Base-by-base conservation (phyloP, 2,329 filamentous ascomycete species). In the Fusarium chaquense region DNA sequence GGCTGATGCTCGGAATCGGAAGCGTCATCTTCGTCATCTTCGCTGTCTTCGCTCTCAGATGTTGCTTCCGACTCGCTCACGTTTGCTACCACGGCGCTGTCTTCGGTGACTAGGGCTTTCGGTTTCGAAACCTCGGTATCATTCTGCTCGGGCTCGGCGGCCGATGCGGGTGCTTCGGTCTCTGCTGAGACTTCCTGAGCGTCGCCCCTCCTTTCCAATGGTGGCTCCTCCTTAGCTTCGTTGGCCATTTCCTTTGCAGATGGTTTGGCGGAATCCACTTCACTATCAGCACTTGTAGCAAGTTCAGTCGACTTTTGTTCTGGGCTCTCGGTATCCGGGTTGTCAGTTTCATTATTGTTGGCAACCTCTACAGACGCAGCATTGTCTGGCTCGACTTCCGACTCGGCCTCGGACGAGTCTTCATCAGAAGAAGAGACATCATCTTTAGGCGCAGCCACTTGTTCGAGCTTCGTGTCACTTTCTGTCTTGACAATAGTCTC, bases 121-220 rank as follows among this genome's bases (percentile, higher is more conserved):
- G 55, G 32, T 26, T 59, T 56, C n/a, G 41, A 24, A 6, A 38
- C 24, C 26, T 62, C 54, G 6, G 28, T 33, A 49, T 46, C 41
- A 28, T 50, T 58, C 12, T 63, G 36, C 13, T 71, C 60, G 3
- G 36, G 33, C 10, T 62, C 47, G 24, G 58, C 51, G 38, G 32
- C 41, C 11, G 35, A n/a, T 16, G 28, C 32, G 10, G 41, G 43
- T 38, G 55, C 22, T 38, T 59, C 28, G 10, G 28, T 26, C 38
- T 71, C 67, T 32, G 28, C 28, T 20, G 38, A 20, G 22, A 52
- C 36, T 16, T 71, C 64, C 22, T 47, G n/a, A 32, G 59, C 32
- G 26, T 55, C 41, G 7, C 65, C 60, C 10, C 41, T 50, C 45
- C 61, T 56, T 30, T 62, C 20, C 20, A 38, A 46, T 24, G 26